Evolutionary conservation across 495 filamentous ascomycete genomes (phyloP).

Genomic region (Annulohypoxylon nitens): DNA sequence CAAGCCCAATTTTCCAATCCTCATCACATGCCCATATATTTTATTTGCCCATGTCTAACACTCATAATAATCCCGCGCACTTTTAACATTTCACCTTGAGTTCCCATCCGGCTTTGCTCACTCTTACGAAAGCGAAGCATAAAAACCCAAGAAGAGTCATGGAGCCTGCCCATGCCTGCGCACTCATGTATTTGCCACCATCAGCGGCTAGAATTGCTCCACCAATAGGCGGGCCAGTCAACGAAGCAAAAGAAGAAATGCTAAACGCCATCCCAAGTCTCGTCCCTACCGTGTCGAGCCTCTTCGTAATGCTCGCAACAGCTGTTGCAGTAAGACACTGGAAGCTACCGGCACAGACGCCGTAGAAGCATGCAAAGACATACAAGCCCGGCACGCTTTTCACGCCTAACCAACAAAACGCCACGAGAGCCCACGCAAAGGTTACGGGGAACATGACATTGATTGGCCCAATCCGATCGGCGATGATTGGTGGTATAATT

Average conservation of each 20-base stretch:
- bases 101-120: conserved; percentile 46
- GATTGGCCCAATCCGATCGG: conserved; percentile 73
- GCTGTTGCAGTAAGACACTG: conserved; percentile 74
- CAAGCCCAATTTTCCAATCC: background rate
- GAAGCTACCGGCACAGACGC: conserved; percentile 69
- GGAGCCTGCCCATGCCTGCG: conserved; percentile 69
- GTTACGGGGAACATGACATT: conserved; percentile 71
- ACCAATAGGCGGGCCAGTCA: conserved; percentile 77
- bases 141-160: conserved; percentile 55
- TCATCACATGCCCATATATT: background rate
- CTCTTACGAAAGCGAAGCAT: conserved; percentile 62
- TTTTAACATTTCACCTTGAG: conserved; percentile 49
- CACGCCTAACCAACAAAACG: conserved; percentile 73
- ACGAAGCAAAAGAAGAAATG: conserved; percentile 71
- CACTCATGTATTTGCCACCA: conserved; percentile 66
- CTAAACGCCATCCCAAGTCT: conserved; percentile 78
- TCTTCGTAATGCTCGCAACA: conserved; percentile 68
- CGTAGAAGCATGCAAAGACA: conserved; percentile 72
- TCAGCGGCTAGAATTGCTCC: conserved; percentile 66
- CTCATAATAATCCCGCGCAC: background rate
- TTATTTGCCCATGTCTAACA: background rate
- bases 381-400: conserved; percentile 62
- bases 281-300: conserved; percentile 71
- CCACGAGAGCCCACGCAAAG: conserved; percentile 63
- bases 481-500: conserved; percentile 69